Evolutionary conservation across 805 yeast genomes (phyloP).

Genomic region (Candida bentonensis): DNA sequence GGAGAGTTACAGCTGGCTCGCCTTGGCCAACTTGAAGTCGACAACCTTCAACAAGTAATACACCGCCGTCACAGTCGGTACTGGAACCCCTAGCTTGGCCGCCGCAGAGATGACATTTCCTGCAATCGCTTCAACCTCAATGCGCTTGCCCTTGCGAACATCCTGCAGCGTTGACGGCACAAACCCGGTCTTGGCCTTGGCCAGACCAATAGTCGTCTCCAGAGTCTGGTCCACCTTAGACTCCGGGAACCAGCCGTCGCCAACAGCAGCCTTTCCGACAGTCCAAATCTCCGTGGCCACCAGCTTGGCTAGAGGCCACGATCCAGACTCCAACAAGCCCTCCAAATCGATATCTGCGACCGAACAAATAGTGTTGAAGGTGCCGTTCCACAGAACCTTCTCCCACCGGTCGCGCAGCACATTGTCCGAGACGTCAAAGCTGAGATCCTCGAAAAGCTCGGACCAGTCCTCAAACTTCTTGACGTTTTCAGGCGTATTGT

Average conservation of each 20-base stretch:
- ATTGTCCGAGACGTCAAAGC: slow-evolving; percentile 3
- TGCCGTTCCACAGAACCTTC: slow-evolving; percentile 9
- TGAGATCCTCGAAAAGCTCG: slow-evolving; percentile 1
- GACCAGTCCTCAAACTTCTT: slow-evolving; percentile 2
- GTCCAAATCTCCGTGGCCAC: slow-evolving; percentile 6
- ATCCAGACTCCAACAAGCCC: slow-evolving; percentile 6
- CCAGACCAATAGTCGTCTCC: background rate
- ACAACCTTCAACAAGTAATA: slow-evolving; percentile 5
- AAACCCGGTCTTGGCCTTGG: slow-evolving; percentile 3
- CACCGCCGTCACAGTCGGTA: slow-evolving; percentile 5
- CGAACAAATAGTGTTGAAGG: slow-evolving; percentile 7
- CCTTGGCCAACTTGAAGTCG: slow-evolving; percentile 4
- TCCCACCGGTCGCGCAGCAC: slow-evolving; percentile 6
- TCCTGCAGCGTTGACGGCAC: slow-evolving; percentile 9
- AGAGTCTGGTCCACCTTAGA: slow-evolving; percentile 1
- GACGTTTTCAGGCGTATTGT: background rate
- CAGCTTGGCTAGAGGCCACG: background rate
- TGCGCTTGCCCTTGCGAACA: slow-evolving; percentile 8
- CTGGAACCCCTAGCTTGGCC: slow-evolving; percentile 4
- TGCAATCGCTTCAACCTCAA: slow-evolving; percentile 6
- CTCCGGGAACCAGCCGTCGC: slow-evolving; percentile 6
- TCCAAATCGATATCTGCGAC: slow-evolving; percentile 5
- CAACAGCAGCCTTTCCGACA: slow-evolving; percentile 5
- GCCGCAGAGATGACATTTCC: slow-evolving; percentile 8
- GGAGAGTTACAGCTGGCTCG: too few species aligned